Conservation (phyloP, 345 rosid genomes). For the Trapa bicornis region DNA sequence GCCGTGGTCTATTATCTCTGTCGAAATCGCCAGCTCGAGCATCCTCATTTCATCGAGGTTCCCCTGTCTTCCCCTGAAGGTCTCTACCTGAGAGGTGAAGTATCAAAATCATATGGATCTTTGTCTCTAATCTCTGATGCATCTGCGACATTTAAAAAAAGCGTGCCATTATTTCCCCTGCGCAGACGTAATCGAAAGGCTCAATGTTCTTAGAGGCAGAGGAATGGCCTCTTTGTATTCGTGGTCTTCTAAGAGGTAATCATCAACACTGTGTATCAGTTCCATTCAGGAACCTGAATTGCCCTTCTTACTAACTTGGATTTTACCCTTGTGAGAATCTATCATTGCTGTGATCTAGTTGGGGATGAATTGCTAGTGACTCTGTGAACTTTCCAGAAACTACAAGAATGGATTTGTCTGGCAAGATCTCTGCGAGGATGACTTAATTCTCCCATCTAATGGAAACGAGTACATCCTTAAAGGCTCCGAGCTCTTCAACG, state of each 20-base stretch:
- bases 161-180: background rate
- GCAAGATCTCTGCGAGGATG: conserved; percentile 90
- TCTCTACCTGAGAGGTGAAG: conserved; percentile 65
- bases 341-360: background rate
- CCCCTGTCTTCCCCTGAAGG: conserved; percentile 60
- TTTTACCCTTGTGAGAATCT: no score
- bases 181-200: conserved; percentile 76
- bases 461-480: conserved; percentile 86
- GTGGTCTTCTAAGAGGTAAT: conserved; percentile 84
- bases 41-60: conserved; percentile 95
- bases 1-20: conserved; percentile 85
- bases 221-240: conserved; percentile 89
- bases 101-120: no score
- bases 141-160: background rate
- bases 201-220: conserved; percentile 84
- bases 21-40: conserved; percentile 87
- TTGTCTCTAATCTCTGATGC: background rate
- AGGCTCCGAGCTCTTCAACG: conserved; percentile 81
- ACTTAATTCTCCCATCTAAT: conserved; percentile 71
- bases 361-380: background rate
- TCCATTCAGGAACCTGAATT: background rate
- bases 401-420: conserved; percentile 94
- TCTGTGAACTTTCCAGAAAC: conserved; percentile 33
- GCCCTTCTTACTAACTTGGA: no score
- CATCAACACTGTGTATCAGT: background rate